Evolutionary conservation across 2,329 filamentous ascomycete species (phyloP), one percentile per base, ranked within the genome.

Genomic region (Scytalidium sp.): DNA sequence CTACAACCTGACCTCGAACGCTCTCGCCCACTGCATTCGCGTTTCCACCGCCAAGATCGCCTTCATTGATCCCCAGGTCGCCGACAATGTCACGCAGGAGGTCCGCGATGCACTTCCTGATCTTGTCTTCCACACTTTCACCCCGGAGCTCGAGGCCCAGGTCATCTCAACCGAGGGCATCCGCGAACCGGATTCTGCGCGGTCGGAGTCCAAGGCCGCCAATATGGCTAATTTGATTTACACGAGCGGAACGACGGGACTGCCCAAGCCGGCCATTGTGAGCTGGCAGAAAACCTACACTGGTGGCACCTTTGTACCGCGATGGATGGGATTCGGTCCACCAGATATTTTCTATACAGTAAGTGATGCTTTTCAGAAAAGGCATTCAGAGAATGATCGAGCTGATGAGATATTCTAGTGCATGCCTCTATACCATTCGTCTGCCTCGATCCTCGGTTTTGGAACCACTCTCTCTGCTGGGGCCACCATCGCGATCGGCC

Each of bases 351-450:
- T 90, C 63, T 93, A 90, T 63, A 92, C 88, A 11, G 84, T 86
- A 75, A 63, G 75, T 61, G 21, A 20, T 8, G 11, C 9, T 29
- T 39, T 39, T 13, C 46, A 54, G 19, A 49, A 21, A 22, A 41
- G 13, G 44, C 5, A 9, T 36, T 36, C 32, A 52, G n/a, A n/a
- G n/a, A n/a, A n/a, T n/a, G n/a, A n/a, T n/a, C n/a, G n/a, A n/a
- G n/a, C n/a, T n/a, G n/a, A n/a, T n/a, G n/a, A n/a, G n/a, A n/a
- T n/a, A n/a, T n/a, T n/a, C n/a, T n/a, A 88, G 85, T 85, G 85
- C 50, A 95, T 96, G 89, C 91, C 91, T 0, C 75, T 96, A 6
- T 96, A 96, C 64, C 91, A 96, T 71, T 86, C 87, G 39, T 90
- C 90, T 0, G 91, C 88, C 11, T 73, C 81, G 3, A 59, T 94